Evolutionary conservation across 192 early-diverging fungal genomes (phyloP).

Genomic region (Kappamyces sp.): DNA sequence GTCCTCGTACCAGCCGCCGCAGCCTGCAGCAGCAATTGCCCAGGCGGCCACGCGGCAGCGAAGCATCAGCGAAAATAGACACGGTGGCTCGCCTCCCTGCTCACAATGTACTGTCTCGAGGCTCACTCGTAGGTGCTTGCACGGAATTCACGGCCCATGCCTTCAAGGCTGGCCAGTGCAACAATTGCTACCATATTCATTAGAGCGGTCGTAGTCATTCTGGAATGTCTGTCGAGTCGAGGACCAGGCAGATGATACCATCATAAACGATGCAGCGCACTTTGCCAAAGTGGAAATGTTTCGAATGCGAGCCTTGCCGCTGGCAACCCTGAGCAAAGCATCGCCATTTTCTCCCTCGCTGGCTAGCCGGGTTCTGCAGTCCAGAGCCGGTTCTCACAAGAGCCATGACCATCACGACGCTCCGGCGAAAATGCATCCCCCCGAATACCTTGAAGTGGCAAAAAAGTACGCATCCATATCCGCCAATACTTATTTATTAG

Average conservation of each 20-base stretch:
- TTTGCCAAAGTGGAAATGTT: no score
- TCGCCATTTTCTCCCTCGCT: no score
- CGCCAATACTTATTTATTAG: slow-evolving; percentile 7
- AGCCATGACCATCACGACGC: slow-evolving; percentile 13
- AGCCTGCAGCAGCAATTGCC: slow-evolving; percentile 5
- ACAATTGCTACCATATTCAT: slow-evolving; percentile 78
- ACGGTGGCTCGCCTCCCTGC: slow-evolving; percentile 15
- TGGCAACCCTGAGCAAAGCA: no score
- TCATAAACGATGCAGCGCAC: no score
- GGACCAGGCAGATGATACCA: no score
- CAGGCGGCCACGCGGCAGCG: background rate
- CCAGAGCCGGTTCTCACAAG: background rate
- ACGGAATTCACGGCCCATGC: slow-evolving; percentile 67
- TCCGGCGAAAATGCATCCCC: slow-evolving; percentile 15
- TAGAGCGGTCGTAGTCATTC: slow-evolving; percentile 21
- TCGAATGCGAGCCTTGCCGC: no score
- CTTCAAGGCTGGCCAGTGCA: slow-evolving; percentile 70
- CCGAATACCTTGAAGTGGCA: slow-evolving; percentile 27
- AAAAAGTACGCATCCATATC: slow-evolving; percentile 19
- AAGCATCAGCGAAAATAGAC: background rate
- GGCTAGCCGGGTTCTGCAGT: background rate
- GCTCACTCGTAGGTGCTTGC: slow-evolving; percentile 47
- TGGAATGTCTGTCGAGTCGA: background rate
- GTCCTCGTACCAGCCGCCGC: background rate
- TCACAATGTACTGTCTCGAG: slow-evolving; percentile 43